Conservation (phyloP, 768 basidiomycete genomes). For the Leccinum arenicola region DNA sequence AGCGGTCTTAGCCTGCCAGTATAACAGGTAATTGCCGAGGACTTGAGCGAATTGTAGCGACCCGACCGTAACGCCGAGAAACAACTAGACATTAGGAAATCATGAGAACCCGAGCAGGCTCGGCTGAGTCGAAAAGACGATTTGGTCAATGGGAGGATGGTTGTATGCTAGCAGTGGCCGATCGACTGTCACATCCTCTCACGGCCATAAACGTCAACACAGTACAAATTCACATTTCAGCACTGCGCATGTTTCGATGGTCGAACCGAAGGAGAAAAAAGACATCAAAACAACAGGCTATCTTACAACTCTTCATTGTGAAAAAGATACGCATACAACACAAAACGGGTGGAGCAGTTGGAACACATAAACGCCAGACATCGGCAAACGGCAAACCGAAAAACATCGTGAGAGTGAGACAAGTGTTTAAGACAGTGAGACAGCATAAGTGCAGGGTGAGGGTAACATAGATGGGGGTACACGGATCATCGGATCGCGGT, state of each 20-base stretch:
- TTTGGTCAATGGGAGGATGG: neutral
- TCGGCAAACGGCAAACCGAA: neutral
- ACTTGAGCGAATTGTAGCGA: too few relatives aligned
- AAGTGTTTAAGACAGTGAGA: neutral
- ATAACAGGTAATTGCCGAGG: too few relatives aligned
- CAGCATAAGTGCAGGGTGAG: neutral
- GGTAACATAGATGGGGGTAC: constrained; percentile 3
- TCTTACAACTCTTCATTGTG: neutral
- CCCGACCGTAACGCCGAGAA: neutral
- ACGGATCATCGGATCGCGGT: neutral
- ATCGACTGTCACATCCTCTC: neutral
- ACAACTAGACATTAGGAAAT: neutral
- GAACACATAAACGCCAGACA: neutral
- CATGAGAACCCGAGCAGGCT: neutral
- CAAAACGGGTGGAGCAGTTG: neutral
- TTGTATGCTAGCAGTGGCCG: neutral
- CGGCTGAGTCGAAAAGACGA: neutral
- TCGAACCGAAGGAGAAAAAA: neutral
- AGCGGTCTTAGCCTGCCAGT: too few relatives aligned
- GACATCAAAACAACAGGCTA: neutral
- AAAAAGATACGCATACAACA: neutral
- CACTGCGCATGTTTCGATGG: neutral
- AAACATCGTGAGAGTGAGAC: neutral
- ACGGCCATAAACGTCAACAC: neutral
- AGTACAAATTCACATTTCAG: too few relatives aligned